Percentiles rank a stretch among this genome's conserved stretches.
These are phyloP conservation scores for Bolboschoenoplectus hybrid DNA, from an alignment of 202 grass and related monocot species.

Conservation along the genomic window DNA sequence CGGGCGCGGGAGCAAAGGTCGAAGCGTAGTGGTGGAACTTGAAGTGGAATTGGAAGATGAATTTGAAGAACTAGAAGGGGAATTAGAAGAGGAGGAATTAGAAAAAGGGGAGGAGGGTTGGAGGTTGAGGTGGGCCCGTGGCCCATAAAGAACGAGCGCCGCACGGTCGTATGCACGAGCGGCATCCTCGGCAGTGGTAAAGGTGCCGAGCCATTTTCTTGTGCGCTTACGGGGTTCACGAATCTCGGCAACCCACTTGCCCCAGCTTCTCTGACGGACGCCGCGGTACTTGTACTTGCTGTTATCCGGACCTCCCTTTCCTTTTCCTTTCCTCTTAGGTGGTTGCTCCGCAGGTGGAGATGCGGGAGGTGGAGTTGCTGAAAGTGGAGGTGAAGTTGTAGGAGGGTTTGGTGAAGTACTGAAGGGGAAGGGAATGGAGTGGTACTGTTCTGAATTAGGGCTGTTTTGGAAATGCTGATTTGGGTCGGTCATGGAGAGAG, in stretches of 20 bases:
- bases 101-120: slow-evolving; percentile 35
- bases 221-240: slow-evolving; percentile 89
- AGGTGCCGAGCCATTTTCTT: slow-evolving; percentile 95
- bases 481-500: slow-evolving; percentile 26
- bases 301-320: slow-evolving; percentile 87
- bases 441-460: not conserved
- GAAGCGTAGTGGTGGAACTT: slow-evolving; percentile 41
- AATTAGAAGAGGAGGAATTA: slow-evolving; percentile 28
- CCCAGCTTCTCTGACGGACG: slow-evolving; percentile 92
- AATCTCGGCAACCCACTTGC: slow-evolving; percentile 97
- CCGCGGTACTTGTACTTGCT: slow-evolving; percentile 88
- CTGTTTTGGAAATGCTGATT: slow-evolving; percentile 13
- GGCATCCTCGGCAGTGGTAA: slow-evolving; percentile 88
- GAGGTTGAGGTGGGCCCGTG: slow-evolving; percentile 86
- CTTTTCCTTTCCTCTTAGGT: slow-evolving; percentile 45
- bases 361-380: not conserved
- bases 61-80: slow-evolving; percentile 36
- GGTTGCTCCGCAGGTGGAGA: not conserved
- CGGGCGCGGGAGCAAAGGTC: slow-evolving; percentile 73
- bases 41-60: slow-evolving; percentile 39
- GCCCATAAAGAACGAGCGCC: slow-evolving; percentile 81
- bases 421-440: slow-evolving; percentile 37
- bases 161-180: slow-evolving; percentile 86
- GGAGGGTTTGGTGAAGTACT: slow-evolving; percentile 5
- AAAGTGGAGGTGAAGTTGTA: slow-evolving; percentile 38